Conservation (phyloP, 345 rosid species). For the Brassica rapa region DNA sequence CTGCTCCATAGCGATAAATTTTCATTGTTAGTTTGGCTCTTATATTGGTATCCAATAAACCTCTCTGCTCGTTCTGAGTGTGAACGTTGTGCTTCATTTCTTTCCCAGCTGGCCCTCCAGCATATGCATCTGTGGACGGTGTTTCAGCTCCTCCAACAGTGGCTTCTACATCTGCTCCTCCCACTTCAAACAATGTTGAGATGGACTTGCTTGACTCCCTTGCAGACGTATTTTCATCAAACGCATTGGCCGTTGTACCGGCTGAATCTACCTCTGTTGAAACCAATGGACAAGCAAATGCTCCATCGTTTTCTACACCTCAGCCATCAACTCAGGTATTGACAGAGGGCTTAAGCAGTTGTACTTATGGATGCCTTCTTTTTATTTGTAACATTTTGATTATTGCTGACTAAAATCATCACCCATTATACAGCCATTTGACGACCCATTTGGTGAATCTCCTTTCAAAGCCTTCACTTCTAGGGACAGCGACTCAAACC, state of each 20-base stretch:
- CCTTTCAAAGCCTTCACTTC: constrained; percentile 84
- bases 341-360: constrained; percentile 6
- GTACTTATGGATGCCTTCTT: background rate
- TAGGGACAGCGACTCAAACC: constrained; percentile 40
- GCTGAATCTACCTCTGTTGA: constrained; percentile 49
- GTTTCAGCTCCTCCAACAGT: constrained; percentile 41
- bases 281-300: constrained; percentile 49
- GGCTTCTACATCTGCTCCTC: constrained; percentile 41
- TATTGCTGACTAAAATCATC: background rate
- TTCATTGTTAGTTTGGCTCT: background rate
- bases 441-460: constrained; percentile 93
- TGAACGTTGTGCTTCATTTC: constrained; percentile 11
- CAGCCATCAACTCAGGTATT: constrained; percentile 74
- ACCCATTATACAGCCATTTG: constrained; percentile 69
- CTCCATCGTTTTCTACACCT: constrained; percentile 55
- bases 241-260: constrained; percentile 72
- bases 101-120: constrained; percentile 38
- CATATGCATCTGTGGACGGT: constrained; percentile 42
- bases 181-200: constrained; percentile 56
- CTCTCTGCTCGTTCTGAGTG: constrained; percentile 19
- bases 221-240: constrained; percentile 57
- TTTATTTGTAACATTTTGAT: background rate
- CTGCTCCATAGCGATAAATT: background rate
- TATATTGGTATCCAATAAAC: constrained; percentile 1
- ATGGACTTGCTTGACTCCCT: constrained; percentile 85